phyloP scores from a whole-genome alignment of 192 early-diverging fungal genomes.

The Umbelopsis vinacea region DNA sequence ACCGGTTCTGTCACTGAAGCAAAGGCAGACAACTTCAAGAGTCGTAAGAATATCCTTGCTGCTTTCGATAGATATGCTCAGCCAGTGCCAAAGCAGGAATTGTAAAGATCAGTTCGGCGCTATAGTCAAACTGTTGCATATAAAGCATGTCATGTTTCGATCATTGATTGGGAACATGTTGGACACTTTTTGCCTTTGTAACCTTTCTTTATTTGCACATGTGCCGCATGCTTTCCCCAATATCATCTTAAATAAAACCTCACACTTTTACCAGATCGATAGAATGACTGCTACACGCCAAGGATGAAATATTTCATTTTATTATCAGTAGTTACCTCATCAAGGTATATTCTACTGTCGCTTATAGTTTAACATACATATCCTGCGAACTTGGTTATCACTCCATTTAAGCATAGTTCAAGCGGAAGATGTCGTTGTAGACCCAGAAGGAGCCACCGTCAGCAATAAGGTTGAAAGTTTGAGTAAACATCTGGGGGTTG shows the following conservation, averaged over 20 bases:
- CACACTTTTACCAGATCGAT: not conserved
- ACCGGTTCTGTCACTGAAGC: constrained; percentile 65
- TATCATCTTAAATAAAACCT: not conserved
- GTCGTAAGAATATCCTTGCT: constrained; percentile 84
- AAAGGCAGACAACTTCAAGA: constrained; percentile 86
- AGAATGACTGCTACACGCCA: not conserved
- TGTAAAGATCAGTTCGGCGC: not conserved
- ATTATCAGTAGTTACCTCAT: not conserved
- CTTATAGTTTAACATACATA: constrained; percentile 3
- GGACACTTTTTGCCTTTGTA: not conserved
- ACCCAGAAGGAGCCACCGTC: constrained; percentile 75
- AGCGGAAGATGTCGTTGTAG: constrained; percentile 87
- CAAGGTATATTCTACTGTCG: not conserved
- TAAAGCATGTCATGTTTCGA: not conserved
- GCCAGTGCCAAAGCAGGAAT: constrained; percentile 23
- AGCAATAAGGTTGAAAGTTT: constrained; percentile 86
- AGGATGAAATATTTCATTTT: too few relatives aligned
- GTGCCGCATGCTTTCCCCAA: not conserved
- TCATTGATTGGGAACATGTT: not conserved
- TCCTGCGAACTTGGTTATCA: not conserved
- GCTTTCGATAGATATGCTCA: constrained; percentile 39
- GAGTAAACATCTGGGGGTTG: constrained; percentile 81
- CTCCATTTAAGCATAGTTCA: constrained; percentile 66
- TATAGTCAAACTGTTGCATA: not conserved
- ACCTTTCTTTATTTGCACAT: too few relatives aligned